Conservation (phyloP, 2,329 filamentous ascomycete species). For the Didymella lethalis region DNA sequence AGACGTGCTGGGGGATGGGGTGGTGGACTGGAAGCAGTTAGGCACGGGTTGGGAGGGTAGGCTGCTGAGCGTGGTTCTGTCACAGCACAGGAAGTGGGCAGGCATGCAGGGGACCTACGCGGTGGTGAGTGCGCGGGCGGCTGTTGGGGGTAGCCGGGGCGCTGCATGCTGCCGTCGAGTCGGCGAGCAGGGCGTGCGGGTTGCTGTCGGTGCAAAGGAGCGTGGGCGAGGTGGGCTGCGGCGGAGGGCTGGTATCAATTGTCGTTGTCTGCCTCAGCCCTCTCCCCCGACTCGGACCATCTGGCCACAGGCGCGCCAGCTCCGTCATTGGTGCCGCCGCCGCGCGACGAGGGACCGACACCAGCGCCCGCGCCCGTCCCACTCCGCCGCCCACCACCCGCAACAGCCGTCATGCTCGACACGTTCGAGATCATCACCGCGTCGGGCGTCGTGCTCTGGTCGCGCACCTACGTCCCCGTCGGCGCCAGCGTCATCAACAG, state of each 20-base stretch:
- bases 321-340: slow-evolving; percentile 35
- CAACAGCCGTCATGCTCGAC: slow-evolving; percentile 88
- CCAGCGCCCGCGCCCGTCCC: slow-evolving; percentile 11
- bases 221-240: slow-evolving; percentile 1
- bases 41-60: background rate
- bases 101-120: slow-evolving; percentile 55
- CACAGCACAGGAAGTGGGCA: no score
- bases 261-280: slow-evolving; percentile 7
- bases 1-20: slow-evolving; percentile 97
- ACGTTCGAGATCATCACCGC: slow-evolving; percentile 96
- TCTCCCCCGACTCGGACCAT: slow-evolving; percentile 27
- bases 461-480: slow-evolving; percentile 80
- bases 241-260: background rate
- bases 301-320: slow-evolving; percentile 34
- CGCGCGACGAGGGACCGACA: slow-evolving; percentile 7
- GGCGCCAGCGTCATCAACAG: slow-evolving; percentile 87
- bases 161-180: slow-evolving; percentile 73
- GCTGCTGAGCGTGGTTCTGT: no score
- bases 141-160: slow-evolving; percentile 77
- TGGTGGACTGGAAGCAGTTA: slow-evolving; percentile 66
- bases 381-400: slow-evolving; percentile 11
- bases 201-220: background rate
- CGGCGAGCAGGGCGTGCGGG: background rate
- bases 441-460: slow-evolving; percentile 97
- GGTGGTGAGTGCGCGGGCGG: slow-evolving; percentile 81